Conservation (phyloP, 2,329 filamentous ascomycete genomes). For the Colletotrichum eleusines region DNA sequence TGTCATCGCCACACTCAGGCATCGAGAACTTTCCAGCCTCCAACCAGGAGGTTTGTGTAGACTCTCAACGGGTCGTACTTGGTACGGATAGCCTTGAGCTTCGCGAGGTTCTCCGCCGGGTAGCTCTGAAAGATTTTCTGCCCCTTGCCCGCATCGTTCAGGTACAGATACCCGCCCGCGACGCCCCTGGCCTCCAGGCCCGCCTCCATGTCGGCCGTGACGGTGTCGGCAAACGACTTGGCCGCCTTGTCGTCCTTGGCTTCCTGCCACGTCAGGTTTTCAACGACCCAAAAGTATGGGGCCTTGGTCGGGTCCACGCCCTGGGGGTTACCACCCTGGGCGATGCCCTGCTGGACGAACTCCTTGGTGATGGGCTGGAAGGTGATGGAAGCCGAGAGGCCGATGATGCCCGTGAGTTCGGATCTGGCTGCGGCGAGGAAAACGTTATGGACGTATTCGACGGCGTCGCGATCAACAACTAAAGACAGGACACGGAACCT, state of each 20-base stretch:
- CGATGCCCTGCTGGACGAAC: slow-evolving; percentile 35
- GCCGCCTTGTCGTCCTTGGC: slow-evolving; percentile 28
- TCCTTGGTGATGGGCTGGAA: slow-evolving; percentile 42
- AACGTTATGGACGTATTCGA: slow-evolving; percentile 35
- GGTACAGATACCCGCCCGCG: slow-evolving; percentile 50
- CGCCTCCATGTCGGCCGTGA: slow-evolving; percentile 29
- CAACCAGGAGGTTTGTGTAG: slow-evolving; percentile 30
- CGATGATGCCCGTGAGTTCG: slow-evolving; percentile 23
- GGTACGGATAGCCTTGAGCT: slow-evolving; percentile 33
- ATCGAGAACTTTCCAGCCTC: slow-evolving; percentile 38
- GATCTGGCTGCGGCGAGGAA: slow-evolving; percentile 29
- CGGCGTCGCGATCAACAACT: slow-evolving; percentile 38
- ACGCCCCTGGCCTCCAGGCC: slow-evolving; percentile 31
- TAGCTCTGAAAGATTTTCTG: slow-evolving; percentile 42
- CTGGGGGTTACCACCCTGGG: slow-evolving; percentile 40
- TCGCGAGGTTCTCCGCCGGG: slow-evolving; percentile 27
- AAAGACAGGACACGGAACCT: slow-evolving; percentile 42
- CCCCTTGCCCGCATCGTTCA: slow-evolving; percentile 60
- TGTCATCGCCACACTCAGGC: slow-evolving; percentile 4
- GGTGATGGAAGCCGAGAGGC: slow-evolving; percentile 38
- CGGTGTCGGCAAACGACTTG: slow-evolving; percentile 13
- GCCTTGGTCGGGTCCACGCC: slow-evolving; percentile 38
- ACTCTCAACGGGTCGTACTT: slow-evolving; percentile 39
- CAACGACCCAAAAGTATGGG: slow-evolving; percentile 42
- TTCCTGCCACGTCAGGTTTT: slow-evolving; percentile 40